phyloP scores from a whole-genome alignment of 73 alveolate genomes.

The Paraurostyla sp. region DNA sequence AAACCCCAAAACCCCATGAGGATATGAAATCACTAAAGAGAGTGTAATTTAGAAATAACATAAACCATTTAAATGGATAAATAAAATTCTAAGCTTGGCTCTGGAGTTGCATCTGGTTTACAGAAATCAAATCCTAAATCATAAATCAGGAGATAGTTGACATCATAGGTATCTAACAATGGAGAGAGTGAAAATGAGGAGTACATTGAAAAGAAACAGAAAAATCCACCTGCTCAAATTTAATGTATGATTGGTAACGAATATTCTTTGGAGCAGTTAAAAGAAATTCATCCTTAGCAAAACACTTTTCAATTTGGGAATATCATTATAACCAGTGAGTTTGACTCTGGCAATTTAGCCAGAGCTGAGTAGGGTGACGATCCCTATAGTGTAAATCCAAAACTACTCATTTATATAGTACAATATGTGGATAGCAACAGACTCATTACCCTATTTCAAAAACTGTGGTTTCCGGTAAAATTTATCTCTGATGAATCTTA shows the following conservation, averaged over 20 bases:
- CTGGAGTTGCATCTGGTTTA: too few relatives aligned
- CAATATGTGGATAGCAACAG: conserved; percentile 61
- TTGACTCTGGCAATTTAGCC: conserved; percentile 65
- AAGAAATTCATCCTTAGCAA: conserved; percentile 34
- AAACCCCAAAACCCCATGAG: too few relatives aligned
- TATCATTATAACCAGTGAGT: conserved; percentile 41
- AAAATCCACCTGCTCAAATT: neutral
- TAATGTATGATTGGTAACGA: conserved; percentile 18
- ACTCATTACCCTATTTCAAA: conserved; percentile 61
- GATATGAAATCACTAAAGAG: too few relatives aligned
- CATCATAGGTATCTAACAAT: neutral
- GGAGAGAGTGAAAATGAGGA: conserved; percentile 35
- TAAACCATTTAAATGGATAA: too few relatives aligned
- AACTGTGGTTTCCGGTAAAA: conserved; percentile 53
- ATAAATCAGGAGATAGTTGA: conserved; percentile 9
- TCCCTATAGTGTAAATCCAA: neutral
- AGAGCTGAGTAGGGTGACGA: conserved; percentile 52
- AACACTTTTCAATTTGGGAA: conserved; percentile 38
- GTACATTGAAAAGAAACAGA: neutral
- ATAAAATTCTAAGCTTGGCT: too few relatives aligned
- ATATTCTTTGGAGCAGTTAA: conserved; percentile 38
- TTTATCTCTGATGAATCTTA: neutral
- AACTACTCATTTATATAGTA: neutral
- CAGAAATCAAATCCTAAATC: too few relatives aligned
- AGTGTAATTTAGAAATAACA: too few relatives aligned